Conservation (phyloP, 1,284 basidiomycete species). For the Fomitopsis pinicola region DNA sequence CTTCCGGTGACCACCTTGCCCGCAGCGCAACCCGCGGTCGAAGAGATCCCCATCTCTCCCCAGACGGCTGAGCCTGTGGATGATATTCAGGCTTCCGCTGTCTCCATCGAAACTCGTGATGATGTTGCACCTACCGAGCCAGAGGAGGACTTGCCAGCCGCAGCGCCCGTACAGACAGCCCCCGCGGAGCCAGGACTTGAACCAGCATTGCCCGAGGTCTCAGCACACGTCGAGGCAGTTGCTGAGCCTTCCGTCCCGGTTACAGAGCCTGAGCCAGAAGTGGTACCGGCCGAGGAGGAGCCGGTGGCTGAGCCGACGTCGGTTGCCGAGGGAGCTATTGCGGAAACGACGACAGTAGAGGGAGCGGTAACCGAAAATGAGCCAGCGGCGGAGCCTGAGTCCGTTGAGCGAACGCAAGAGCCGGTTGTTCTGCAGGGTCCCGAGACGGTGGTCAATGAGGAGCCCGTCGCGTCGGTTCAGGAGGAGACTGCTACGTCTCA, state of each 20-base stretch:
- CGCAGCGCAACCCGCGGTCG: not conserved
- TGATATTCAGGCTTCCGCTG: too few species aligned
- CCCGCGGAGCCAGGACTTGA: slow-evolving; percentile 1
- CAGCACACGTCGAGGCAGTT: not conserved
- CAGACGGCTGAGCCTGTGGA: slow-evolving; percentile 3
- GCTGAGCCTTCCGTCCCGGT: not conserved
- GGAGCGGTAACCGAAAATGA: not conserved
- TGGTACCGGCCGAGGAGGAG: not conserved
- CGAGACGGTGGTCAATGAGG: not conserved
- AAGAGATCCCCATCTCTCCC: not conserved
- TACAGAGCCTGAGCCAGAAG: not conserved
- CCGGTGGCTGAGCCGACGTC: not conserved
- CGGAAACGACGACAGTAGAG: not conserved
- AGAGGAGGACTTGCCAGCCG: not conserved
- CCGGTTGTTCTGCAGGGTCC: not conserved
- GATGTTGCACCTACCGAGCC: not conserved
- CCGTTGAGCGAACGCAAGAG: not conserved
- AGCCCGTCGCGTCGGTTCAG: not conserved
- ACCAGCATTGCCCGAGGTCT: not conserved
- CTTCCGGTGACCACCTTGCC: not conserved
- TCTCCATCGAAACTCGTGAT: too few species aligned
- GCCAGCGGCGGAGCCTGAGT: not conserved
- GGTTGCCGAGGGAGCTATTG: not conserved
- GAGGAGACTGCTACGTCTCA: not conserved
- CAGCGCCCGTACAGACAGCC: not conserved